Evolutionary conservation across 306 rosid species (phyloP).

Genomic region (Begonia masoniana): DNA sequence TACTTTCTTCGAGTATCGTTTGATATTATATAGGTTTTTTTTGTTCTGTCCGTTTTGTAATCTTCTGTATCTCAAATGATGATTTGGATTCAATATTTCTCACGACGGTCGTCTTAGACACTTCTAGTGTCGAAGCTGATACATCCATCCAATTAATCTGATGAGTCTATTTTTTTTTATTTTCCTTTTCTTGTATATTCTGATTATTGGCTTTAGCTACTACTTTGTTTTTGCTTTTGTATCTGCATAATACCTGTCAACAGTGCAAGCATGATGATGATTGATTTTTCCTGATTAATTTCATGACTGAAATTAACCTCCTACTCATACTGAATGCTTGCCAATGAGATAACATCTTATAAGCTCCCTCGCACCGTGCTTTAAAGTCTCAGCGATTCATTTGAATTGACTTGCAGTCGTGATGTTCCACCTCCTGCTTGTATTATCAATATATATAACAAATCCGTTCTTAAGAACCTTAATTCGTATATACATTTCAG

Average conservation of each 20-base stretch:
- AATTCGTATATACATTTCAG: too few species aligned
- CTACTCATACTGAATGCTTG: slow-evolving; percentile 33
- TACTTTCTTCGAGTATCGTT: too few species aligned
- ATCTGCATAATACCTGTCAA: too few species aligned
- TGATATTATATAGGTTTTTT: too few species aligned
- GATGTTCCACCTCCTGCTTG: too few species aligned
- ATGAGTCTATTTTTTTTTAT: slow-evolving; percentile 1
- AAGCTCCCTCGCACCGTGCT: not conserved
- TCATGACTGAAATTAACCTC: slow-evolving; percentile 19
- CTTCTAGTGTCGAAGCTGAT: slow-evolving; percentile 19
- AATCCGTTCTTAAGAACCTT: too few species aligned
- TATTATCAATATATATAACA: too few species aligned
- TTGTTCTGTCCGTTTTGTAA: too few species aligned
- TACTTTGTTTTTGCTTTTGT: not conserved
- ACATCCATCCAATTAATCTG: slow-evolving; percentile 34
- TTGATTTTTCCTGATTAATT: slow-evolving; percentile 14
- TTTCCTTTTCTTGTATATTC: too few species aligned
- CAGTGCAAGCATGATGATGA: slow-evolving; percentile 17
- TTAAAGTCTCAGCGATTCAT: too few species aligned
- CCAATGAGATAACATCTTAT: not conserved
- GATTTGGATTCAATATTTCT: slow-evolving; percentile 32
- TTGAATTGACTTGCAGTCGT: too few species aligned
- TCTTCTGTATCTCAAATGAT: slow-evolving; percentile 14
- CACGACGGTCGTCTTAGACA: slow-evolving; percentile 64
- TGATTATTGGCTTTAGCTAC: not conserved